These are phyloP conservation scores for Canavalia ensiformis DNA, from an alignment of 306 rosid genomes.

Conservation along the genomic window DNA sequence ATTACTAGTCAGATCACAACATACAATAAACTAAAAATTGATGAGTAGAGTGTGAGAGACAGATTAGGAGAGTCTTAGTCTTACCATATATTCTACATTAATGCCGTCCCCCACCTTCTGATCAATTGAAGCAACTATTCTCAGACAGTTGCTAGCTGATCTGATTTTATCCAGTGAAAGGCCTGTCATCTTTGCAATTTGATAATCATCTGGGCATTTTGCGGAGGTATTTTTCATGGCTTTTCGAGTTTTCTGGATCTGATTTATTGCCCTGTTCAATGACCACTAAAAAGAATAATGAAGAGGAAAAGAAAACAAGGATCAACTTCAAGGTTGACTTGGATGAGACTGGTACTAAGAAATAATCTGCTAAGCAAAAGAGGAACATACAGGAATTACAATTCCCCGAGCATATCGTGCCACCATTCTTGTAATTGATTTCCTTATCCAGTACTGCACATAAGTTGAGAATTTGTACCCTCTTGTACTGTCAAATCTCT, in stretches of 20 bases:
- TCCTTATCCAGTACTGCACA: conserved; percentile 92
- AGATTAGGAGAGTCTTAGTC: conserved; percentile 30
- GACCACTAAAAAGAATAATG: conserved; percentile 65
- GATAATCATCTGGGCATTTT: conserved; percentile 68
- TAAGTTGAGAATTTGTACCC: conserved; percentile 94
- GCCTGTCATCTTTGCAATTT: conserved; percentile 81
- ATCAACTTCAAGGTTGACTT: conserved; percentile 49
- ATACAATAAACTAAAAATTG: not conserved
- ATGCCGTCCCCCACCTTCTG: conserved; percentile 69
- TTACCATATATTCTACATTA: conserved; percentile 69
- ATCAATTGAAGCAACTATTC: conserved; percentile 82
- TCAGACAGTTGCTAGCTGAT: conserved; percentile 75
- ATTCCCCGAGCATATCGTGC: conserved; percentile 74
- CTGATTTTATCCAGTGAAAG: conserved; percentile 86
- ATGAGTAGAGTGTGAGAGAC: conserved; percentile 3
- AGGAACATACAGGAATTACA: conserved; percentile 74
- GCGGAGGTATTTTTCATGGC: conserved; percentile 51
- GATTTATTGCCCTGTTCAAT: conserved; percentile 73
- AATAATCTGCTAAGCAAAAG: conserved; percentile 44
- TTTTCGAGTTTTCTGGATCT: conserved; percentile 81
- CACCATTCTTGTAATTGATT: conserved; percentile 81
- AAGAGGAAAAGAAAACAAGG: conserved; percentile 50
- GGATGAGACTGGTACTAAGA: conserved; percentile 42
- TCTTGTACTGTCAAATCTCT: conserved; percentile 79
- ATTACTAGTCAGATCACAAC: conserved; percentile 30